Percentiles rank a stretch among this genome's conserved stretches.
Evolutionary conservation across 176 grass and related monocot species (phyloP).

Genomic region (Cocos nucifera): DNA sequence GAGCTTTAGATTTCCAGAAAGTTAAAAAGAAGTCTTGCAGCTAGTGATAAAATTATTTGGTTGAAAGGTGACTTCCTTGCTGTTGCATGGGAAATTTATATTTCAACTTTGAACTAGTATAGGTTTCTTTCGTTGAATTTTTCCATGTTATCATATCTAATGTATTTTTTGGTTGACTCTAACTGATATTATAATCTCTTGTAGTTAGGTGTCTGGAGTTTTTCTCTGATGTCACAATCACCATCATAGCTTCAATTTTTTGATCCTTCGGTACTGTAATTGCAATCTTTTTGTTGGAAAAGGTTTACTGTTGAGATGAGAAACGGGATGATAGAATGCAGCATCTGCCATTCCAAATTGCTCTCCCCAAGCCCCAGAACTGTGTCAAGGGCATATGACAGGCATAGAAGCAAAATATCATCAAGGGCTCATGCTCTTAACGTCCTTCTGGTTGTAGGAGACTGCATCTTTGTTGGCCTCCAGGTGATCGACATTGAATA

Average conservation of each 20-base stretch:
- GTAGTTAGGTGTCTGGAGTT: background rate
- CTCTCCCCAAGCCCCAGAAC: background rate
- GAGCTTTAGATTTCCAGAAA: too few species aligned
- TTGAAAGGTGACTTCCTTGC: too few species aligned
- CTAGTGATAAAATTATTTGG: too few species aligned
- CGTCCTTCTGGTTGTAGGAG: slow-evolving; percentile 7
- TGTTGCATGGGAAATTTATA: too few species aligned
- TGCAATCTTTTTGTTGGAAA: slow-evolving; percentile 5
- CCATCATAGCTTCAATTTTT: background rate
- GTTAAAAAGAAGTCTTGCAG: too few species aligned
- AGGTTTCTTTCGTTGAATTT: background rate
- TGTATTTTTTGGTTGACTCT: background rate
- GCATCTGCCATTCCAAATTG: slow-evolving; percentile 9
- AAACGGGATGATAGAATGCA: slow-evolving; percentile 8
- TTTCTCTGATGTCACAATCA: background rate
- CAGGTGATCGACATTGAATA: slow-evolving; percentile 5
- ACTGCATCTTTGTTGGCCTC: slow-evolving; percentile 13
- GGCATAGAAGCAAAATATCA: slow-evolving; percentile 9
- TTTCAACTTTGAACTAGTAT: too few species aligned
- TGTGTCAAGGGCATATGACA: slow-evolving; percentile 18
- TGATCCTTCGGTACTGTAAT: slow-evolving; percentile 7
- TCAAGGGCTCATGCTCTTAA: slow-evolving; percentile 6
- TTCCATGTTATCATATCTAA: background rate
- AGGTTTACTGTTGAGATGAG: slow-evolving; percentile 1
- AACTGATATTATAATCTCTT: background rate